phyloP scores from a whole-genome alignment of 257 asterid species.

The Scutellaria baicalensis region DNA sequence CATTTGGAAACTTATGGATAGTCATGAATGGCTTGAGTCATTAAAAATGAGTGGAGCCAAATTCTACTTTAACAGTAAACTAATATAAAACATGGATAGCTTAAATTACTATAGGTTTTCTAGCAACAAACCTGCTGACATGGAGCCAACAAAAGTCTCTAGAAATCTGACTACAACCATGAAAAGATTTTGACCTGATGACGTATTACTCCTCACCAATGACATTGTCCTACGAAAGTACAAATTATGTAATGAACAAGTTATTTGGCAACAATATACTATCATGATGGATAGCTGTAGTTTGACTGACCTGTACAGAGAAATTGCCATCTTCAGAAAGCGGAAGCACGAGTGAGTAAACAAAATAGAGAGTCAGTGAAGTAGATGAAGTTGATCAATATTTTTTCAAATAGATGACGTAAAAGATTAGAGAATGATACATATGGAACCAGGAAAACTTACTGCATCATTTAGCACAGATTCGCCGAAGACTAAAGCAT shows the following conservation, averaged over 20 bases:
- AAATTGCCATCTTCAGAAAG: conserved; percentile 92
- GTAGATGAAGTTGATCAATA: background rate
- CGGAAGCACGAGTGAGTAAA: conserved; percentile 22
- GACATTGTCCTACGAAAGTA: conserved; percentile 79
- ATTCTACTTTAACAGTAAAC: background rate
- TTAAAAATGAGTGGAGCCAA: background rate
- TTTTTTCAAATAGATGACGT: conserved; percentile 7
- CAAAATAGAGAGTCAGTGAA: conserved; percentile 24
- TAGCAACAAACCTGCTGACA: conserved; percentile 81
- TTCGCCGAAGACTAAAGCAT: conserved; percentile 97
- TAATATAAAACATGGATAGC: background rate
- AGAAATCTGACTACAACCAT: conserved; percentile 89
- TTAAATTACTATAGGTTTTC: conserved; percentile 10
- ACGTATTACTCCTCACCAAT: conserved; percentile 75
- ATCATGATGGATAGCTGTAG: conserved; percentile 10
- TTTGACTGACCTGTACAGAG: conserved; percentile 82
- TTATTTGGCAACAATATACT: conserved; percentile 16
- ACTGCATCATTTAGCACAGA: conserved; percentile 99
- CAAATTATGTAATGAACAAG: conserved; percentile 10
- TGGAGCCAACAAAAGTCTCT: conserved; percentile 92
- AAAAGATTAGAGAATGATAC: conserved; percentile 15
- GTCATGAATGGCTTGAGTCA: background rate
- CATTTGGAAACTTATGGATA: background rate
- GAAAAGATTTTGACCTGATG: conserved; percentile 72
- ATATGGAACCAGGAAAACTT: conserved; percentile 30